Evolutionary conservation across 345 rosid genomes (phyloP), one percentile per base, ranked within the genome.

Genomic region (Erucastrum elatum): DNA sequence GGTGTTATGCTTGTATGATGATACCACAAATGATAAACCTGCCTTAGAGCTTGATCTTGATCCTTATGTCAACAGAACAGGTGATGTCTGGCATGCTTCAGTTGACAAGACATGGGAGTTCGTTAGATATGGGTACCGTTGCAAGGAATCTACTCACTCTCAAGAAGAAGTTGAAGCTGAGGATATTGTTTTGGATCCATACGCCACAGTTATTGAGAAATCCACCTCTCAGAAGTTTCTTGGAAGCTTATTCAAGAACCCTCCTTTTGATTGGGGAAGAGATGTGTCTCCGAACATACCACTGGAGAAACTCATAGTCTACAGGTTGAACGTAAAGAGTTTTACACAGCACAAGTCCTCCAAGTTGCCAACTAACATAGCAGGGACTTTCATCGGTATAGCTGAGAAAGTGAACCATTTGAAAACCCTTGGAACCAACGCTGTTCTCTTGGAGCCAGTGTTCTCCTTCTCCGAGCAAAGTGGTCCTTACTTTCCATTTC

Each of bases 1-100:
- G 62, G 87, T 89, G 77, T 80, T 95, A 37, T 93, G 99, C 81
- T 83, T 95, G 77, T 88, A 85, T 72, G 85, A 86, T 81, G 94
- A 91, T 27, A 59, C 29, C n/a, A 62, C 78, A 70, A 74, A 83
- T 1, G 88, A 84, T 27, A 81, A 72, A 68, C 98, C 99, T 62
- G 88, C 94, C 70, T 74, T 95, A 73, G 96, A 91, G 90, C 91
- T 93, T 79, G 97, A 93, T 86, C 96, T 95, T 6, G 94, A 95
- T 82, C 93, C 96, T 1, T 86, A 86, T 72, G 91, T 91, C 60
- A 88, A 95, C 82, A 87, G 91, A 80, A 82, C 96, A 17, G 97
- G 99, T 79, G 93, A 93, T 80, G 78, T 87, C 35, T 91, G 99
- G 96, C 99, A 91, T 84, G 94, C 90, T 41, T 87, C 89, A 1